These are phyloP conservation scores for Seiridium cupressi DNA, from an alignment of 2,329 filamentous ascomycete genomes.

Conservation along the genomic window DNA sequence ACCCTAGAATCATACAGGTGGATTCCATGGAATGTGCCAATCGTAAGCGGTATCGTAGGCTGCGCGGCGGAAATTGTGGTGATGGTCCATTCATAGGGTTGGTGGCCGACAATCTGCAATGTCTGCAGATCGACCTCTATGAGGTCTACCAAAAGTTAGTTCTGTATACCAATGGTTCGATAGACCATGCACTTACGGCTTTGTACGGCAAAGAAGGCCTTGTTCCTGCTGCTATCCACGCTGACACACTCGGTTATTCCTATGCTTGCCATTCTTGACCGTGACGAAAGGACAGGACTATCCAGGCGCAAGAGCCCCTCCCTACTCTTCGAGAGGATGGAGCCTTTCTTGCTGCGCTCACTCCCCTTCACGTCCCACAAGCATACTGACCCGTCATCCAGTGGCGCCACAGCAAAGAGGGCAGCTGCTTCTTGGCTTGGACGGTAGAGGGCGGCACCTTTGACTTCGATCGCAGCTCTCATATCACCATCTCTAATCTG, in stretches of 20 bases:
- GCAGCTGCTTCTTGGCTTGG: constrained; percentile 49
- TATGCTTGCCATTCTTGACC: constrained; percentile 67
- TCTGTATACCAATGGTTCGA: neutral
- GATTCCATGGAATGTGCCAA: constrained; percentile 79
- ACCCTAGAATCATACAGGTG: constrained; percentile 78
- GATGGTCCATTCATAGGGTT: constrained; percentile 78
- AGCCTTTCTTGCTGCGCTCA: constrained; percentile 49
- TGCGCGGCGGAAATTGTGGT: constrained; percentile 74
- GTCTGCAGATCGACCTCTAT: constrained; percentile 81
- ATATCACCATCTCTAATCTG: constrained; percentile 36
- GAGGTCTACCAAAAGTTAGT: constrained; percentile 43
- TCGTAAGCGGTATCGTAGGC: constrained; percentile 69
- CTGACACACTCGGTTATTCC: constrained; percentile 79
- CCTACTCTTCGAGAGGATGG: constrained; percentile 63
- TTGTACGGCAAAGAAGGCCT: constrained; percentile 78
- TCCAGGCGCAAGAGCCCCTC: constrained; percentile 66
- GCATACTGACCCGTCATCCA: constrained; percentile 86
- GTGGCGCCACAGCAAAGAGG: constrained; percentile 66
- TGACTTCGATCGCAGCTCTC: constrained; percentile 60
- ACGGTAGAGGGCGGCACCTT: constrained; percentile 69
- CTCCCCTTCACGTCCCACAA: constrained; percentile 72
- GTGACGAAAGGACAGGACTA: constrained; percentile 41
- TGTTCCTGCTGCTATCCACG: constrained; percentile 65
- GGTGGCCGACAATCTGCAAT: constrained; percentile 65
- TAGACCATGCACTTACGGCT: constrained; percentile 49